phyloP scores from a whole-genome alignment of 2,329 filamentous ascomycete species.

The Didymella pomorum region DNA sequence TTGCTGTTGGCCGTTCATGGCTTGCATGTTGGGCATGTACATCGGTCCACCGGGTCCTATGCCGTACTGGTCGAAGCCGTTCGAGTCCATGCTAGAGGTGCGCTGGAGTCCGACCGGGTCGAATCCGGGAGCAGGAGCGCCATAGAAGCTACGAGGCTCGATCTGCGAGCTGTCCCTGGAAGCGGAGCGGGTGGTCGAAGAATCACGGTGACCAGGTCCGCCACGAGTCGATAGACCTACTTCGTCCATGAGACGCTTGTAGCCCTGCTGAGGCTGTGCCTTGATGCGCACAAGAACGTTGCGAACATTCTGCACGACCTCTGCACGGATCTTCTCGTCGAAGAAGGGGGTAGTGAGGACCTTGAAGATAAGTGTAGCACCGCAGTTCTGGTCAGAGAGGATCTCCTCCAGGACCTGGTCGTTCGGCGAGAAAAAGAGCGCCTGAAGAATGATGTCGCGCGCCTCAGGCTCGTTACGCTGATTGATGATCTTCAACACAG shows the following conservation, averaged over 20 bases:
- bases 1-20: conserved; percentile 56
- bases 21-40: conserved; percentile 51
- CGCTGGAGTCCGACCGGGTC: conserved; percentile 56
- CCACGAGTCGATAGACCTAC: conserved; percentile 78
- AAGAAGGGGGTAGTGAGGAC: conserved; percentile 97
- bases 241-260: conserved; percentile 98
- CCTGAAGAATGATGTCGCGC: conserved; percentile 85
- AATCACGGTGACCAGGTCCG: conserved; percentile 50
- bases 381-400: conserved; percentile 87
- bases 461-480: conserved; percentile 95
- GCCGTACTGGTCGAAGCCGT: conserved; percentile 56
- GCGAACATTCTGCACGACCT: conserved; percentile 92
- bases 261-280: conserved; percentile 91
- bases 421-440: conserved; percentile 89
- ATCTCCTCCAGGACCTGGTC: conserved; percentile 90
- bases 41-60: conserved; percentile 46
- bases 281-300: conserved; percentile 89
- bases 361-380: conserved; percentile 97
- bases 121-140: conserved; percentile 48
- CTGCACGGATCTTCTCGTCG: conserved; percentile 85
- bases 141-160: conserved; percentile 49
- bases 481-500: conserved; percentile 97
- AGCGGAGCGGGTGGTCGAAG: conserved; percentile 48
- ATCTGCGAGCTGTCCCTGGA: conserved; percentile 49
- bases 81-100: conserved; percentile 60